Conservation (phyloP, 495 filamentous ascomycete species). For the Bryoglossum gracile region DNA sequence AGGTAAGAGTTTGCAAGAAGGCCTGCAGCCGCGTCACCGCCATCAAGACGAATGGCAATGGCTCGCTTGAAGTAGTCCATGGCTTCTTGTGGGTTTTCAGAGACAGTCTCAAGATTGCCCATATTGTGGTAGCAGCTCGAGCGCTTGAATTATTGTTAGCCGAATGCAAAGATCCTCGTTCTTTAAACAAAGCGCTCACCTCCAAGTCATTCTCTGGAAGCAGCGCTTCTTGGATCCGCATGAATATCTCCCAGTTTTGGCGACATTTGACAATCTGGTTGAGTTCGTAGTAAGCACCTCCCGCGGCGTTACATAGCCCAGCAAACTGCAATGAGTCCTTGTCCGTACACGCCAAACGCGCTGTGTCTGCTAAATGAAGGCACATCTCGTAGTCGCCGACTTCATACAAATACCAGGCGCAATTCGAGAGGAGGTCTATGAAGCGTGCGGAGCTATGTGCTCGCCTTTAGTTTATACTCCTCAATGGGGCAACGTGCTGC, state of each 20-base stretch:
- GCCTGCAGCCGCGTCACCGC: constrained; percentile 8
- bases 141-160: constrained; percentile 2
- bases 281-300: constrained; percentile 6
- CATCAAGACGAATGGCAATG: constrained; percentile 10
- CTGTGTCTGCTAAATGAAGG: constrained; percentile 8
- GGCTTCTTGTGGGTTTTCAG: constrained; percentile 8
- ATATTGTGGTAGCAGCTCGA: constrained; percentile 12
- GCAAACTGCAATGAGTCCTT: constrained; percentile 11
- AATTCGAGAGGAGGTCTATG: constrained; percentile 1
- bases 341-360: constrained; percentile 6
- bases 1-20: constrained; percentile 17
- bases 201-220: constrained; percentile 1
- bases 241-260: constrained; percentile 5
- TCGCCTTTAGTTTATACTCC: too few relatives aligned
- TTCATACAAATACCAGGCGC: constrained; percentile 14
- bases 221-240: constrained; percentile 1
- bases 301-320: constrained; percentile 1
- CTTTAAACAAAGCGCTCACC: background rate
- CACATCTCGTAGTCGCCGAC: constrained; percentile 10
- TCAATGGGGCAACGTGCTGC: too few relatives aligned
- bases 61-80: constrained; percentile 11
- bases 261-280: constrained; percentile 9
- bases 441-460: constrained; percentile 5
- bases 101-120: constrained; percentile 10
- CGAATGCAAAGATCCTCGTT: too few relatives aligned